Percentiles rank a stretch among this genome's conserved stretches.
Evolutionary conservation across 768 basidiomycete genomes (phyloP).

Genomic region (Boletus barrowsii): DNA sequence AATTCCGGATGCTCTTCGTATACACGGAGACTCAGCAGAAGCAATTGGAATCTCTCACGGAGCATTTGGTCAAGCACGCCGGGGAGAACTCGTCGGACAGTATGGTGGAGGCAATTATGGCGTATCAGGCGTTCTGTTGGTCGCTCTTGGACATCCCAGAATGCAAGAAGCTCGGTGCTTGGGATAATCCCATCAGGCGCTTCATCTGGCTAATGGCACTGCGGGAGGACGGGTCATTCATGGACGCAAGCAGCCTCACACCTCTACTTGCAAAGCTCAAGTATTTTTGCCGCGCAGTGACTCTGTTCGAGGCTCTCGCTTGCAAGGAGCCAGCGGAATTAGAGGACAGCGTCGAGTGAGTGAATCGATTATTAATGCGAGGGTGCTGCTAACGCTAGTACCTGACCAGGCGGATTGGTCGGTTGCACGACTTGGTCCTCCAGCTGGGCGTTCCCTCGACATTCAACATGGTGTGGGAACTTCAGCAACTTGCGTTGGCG

Average conservation of each 20-base stretch:
- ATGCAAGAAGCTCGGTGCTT: neutral
- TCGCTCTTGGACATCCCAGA: neutral
- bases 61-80: too few relatives aligned
- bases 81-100: too few relatives aligned
- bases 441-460: neutral
- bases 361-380: too few relatives aligned
- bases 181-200: neutral
- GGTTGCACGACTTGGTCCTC: neutral
- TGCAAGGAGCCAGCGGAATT: too few relatives aligned
- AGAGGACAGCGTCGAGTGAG: too few relatives aligned
- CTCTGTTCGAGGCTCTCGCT: too few relatives aligned
- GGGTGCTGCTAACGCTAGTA: too few relatives aligned
- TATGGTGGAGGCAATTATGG: neutral
- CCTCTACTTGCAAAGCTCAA: neutral
- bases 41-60: too few relatives aligned
- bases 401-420: too few relatives aligned
- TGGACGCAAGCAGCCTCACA: neutral
- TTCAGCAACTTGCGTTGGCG: conserved; percentile 1
- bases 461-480: conserved; percentile 10
- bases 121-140: conserved; percentile 3
- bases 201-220: conserved; percentile 5
- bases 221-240: neutral
- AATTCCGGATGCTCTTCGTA: neutral
- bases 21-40: too few relatives aligned
- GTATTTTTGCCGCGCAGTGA: neutral